A percentile compares a stretch with the other conserved stretches of the same genome.
These are phyloP conservation scores for Xylaria sp. DNA, from an alignment of 2,329 filamentous ascomycete species.

Conservation along the genomic window DNA sequence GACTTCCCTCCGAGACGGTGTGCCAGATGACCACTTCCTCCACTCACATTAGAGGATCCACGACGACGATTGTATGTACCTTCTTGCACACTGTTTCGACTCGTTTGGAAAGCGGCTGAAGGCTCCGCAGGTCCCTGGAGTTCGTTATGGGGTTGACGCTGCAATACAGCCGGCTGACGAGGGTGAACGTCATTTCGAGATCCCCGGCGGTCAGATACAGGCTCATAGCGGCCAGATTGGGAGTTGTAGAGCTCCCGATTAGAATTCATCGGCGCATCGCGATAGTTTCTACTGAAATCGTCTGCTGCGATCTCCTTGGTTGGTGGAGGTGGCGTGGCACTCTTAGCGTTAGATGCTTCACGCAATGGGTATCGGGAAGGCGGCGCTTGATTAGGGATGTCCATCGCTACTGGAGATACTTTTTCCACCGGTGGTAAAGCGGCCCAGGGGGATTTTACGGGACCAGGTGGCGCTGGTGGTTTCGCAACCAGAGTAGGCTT, in stretches of 20 bases:
- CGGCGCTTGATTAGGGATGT: slow-evolving; percentile 54
- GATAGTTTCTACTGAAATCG: slow-evolving; percentile 88
- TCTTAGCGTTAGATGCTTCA: slow-evolving; percentile 67
- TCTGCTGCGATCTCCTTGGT: slow-evolving; percentile 91
- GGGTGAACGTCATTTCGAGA: slow-evolving; percentile 74
- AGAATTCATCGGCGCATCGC: slow-evolving; percentile 71
- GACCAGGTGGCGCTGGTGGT: slow-evolving; percentile 71
- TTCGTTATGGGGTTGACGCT: slow-evolving; percentile 73
- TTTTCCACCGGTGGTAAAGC: slow-evolving; percentile 85
- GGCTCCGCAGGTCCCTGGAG: slow-evolving; percentile 77
- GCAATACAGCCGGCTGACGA: slow-evolving; percentile 80
- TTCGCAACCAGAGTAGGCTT: slow-evolving; percentile 80
- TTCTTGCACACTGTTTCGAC: slow-evolving; percentile 72
- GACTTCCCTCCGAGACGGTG: slow-evolving; percentile 62
- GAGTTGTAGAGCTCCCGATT: slow-evolving; percentile 90
- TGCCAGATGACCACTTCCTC: slow-evolving; percentile 77
- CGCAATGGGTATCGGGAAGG: slow-evolving; percentile 60
- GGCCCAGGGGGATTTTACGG: slow-evolving; percentile 93
- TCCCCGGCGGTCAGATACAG: slow-evolving; percentile 80
- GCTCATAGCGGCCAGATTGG: slow-evolving; percentile 93
- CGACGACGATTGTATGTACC: slow-evolving; percentile 78
- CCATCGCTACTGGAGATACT: slow-evolving; percentile 73
- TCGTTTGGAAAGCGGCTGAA: slow-evolving; percentile 86
- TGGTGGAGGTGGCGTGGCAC: slow-evolving; percentile 58
- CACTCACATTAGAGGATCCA: slow-evolving; percentile 91